Evolutionary conservation across 2,329 filamentous ascomycete species (phyloP).

Genomic region (Thielaviopsis euricoi): DNA sequence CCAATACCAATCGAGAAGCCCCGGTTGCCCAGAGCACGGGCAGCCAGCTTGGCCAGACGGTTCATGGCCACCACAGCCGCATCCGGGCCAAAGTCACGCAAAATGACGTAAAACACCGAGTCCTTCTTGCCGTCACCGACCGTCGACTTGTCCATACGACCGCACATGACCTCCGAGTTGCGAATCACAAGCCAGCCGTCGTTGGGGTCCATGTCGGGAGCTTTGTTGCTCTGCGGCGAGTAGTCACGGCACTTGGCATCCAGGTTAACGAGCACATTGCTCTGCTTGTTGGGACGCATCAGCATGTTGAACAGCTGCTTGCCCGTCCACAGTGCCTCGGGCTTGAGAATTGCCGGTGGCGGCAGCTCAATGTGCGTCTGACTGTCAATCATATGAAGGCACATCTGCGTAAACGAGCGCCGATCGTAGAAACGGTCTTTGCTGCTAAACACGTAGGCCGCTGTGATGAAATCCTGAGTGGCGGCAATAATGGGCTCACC

Average conservation of each 20-base stretch:
- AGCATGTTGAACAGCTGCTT: constrained; percentile 92
- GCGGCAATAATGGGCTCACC: constrained; percentile 95
- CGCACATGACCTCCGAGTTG: constrained; percentile 96
- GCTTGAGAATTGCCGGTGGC: constrained; percentile 72
- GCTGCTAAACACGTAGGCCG: constrained; percentile 74
- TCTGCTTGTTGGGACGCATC: constrained; percentile 75
- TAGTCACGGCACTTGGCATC: constrained; percentile 85
- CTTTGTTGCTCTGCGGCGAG: constrained; percentile 37
- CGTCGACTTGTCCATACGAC: constrained; percentile 92
- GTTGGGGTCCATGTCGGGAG: constrained; percentile 62
- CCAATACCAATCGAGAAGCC: constrained; percentile 94
- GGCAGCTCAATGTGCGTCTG: constrained; percentile 67
- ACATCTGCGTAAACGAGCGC: constrained; percentile 74
- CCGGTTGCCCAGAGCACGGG: constrained; percentile 71
- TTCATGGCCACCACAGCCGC: constrained; percentile 88
- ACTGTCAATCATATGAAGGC: constrained; percentile 83
- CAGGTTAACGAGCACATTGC: constrained; percentile 70
- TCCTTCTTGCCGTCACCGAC: constrained; percentile 97
- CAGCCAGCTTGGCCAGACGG: constrained; percentile 75
- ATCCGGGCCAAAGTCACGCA: constrained; percentile 85
- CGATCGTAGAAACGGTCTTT: constrained; percentile 90
- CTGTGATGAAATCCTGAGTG: constrained; percentile 99
- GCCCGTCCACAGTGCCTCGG: constrained; percentile 80
- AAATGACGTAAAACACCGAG: constrained; percentile 90
- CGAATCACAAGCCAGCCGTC: constrained; percentile 86